phyloP scores from a whole-genome alignment of 495 filamentous ascomycete species.

The Xylaria bambusicola region DNA sequence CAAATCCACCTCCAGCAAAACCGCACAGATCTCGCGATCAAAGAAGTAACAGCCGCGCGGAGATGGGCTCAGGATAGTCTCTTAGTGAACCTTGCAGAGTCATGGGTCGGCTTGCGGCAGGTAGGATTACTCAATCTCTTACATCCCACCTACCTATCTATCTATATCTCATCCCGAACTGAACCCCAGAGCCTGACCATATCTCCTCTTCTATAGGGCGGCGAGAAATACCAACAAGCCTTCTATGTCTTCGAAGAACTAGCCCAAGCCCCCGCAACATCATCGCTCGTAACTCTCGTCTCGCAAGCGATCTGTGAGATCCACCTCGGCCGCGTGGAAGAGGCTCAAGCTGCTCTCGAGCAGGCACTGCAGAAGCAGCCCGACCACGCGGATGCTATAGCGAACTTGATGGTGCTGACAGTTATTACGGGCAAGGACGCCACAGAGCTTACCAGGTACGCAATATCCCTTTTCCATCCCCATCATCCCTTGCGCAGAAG shows the following conservation, averaged over 20 bases:
- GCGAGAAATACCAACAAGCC: conserved; percentile 93
- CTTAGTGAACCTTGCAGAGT: conserved; percentile 91
- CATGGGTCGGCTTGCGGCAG: conserved; percentile 87
- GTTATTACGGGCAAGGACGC: conserved; percentile 71
- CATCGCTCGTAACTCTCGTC: conserved; percentile 67
- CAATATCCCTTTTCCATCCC: conserved; percentile 7
- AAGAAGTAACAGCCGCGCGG: conserved; percentile 85
- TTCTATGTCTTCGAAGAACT: conserved; percentile 99
- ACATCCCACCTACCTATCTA: background rate
- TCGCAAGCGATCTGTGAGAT: conserved; percentile 91
- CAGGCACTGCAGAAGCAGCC: conserved; percentile 76
- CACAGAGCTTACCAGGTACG: conserved; percentile 62
- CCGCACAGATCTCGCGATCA: conserved; percentile 82
- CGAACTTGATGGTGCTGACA: conserved; percentile 78
- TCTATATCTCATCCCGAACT: background rate
- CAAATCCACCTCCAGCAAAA: conserved; percentile 94
- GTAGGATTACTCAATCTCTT: conserved; percentile 54
- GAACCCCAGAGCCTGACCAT: no score
- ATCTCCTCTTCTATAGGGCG: conserved; percentile 60
- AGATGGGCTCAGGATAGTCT: conserved; percentile 95
- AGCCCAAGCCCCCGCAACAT: conserved; percentile 76
- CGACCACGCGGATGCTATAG: conserved; percentile 69
- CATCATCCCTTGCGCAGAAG: no score
- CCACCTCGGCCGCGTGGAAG: conserved; percentile 83
- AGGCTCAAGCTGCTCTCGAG: conserved; percentile 83